Evolutionary conservation across 257 asterid species (phyloP).

Genomic region (Datura wrightii): DNA sequence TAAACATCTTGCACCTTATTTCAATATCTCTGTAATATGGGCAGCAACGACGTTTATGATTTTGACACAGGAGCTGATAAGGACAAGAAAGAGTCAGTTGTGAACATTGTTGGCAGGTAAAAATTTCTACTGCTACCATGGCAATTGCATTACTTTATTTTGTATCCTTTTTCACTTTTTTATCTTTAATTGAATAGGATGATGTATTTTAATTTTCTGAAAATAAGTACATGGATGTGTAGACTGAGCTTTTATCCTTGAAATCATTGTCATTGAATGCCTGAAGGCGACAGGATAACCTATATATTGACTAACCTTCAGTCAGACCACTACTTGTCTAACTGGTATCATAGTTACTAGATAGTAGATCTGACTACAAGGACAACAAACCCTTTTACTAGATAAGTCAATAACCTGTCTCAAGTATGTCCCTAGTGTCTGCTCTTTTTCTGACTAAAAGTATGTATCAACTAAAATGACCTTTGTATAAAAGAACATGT

Average conservation of each 20-base stretch:
- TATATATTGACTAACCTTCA: not conserved
- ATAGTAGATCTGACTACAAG: not conserved
- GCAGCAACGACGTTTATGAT: constrained; percentile 98
- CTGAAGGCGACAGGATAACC: constrained; percentile 14
- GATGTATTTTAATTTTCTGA: not conserved
- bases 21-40: constrained; percentile 39
- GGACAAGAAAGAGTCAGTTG: constrained; percentile 96
- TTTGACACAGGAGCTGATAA: constrained; percentile 91
- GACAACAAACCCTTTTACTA: not conserved
- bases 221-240: not conserved
- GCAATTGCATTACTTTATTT: not conserved
- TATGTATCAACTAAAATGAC: not conserved
- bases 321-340: not conserved
- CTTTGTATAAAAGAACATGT: not conserved
- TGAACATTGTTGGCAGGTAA: constrained; percentile 79
- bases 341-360: not conserved
- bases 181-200: not conserved
- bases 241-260: not conserved
- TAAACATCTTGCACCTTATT: constrained; percentile 31
- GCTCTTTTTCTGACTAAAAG: not conserved
- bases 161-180: not conserved
- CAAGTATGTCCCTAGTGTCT: constrained; percentile 20
- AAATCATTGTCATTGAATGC: constrained; percentile 20
- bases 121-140: constrained; percentile 23
- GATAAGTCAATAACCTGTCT: constrained; percentile 19